phyloP scores from a whole-genome alignment of 2,329 filamentous ascomycete species.

The Pseudogymnoascus sp. region DNA sequence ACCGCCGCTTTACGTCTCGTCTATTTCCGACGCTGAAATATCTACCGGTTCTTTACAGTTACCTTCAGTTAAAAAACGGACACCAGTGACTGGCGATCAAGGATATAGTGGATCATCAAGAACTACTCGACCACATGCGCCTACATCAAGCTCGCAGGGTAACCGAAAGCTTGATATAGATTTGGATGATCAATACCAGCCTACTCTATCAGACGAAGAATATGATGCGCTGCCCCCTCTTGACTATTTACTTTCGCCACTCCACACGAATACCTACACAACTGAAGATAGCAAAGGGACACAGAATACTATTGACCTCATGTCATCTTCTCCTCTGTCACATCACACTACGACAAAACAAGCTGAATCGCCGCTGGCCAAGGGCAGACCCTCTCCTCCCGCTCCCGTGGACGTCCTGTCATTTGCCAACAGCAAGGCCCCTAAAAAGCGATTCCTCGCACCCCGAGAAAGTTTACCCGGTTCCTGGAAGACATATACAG shows the following conservation, averaged over 20 bases:
- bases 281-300: background rate
- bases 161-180: background rate
- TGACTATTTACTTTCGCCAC: background rate
- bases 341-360: background rate
- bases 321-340: background rate
- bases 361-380: background rate
- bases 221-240: background rate
- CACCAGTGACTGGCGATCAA: background rate
- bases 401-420: background rate
- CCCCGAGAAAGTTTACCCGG: constrained; percentile 29
- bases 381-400: background rate
- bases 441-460: constrained; percentile 21
- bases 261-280: background rate
- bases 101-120: background rate
- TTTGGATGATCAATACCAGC: background rate
- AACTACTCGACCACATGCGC: background rate
- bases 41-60: background rate
- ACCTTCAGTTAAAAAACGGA: background rate
- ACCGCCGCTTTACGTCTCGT: background rate
- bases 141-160: background rate
- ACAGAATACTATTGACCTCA: background rate
- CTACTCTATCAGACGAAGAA: background rate
- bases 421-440: background rate
- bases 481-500: constrained; percentile 25
- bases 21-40: background rate